Evolutionary conservation across 805 yeast species (phyloP).

Genomic region (Saccharomycopsis synnaedendra): DNA sequence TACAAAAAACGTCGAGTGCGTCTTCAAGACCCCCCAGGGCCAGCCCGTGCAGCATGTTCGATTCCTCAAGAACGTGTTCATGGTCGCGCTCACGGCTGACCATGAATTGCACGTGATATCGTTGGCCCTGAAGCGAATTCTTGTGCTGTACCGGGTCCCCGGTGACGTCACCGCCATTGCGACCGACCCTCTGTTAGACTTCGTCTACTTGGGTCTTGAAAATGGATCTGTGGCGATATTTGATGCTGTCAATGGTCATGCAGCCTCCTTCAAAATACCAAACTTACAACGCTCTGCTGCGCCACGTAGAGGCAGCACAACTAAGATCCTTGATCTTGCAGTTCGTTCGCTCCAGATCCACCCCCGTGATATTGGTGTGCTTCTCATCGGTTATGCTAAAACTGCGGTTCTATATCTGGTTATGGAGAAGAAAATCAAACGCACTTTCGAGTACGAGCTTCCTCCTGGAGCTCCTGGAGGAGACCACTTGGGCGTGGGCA

Average conservation of each 20-base stretch:
- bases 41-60: conserved; percentile 42
- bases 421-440: conserved; percentile 42
- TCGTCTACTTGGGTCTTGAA: conserved; percentile 68
- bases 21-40: conserved; percentile 40
- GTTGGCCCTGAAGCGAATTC: conserved; percentile 45
- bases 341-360: conserved; percentile 65
- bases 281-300: conserved; percentile 47
- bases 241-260: conserved; percentile 68
- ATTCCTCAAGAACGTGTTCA: conserved; percentile 72
- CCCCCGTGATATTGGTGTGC: conserved; percentile 78
- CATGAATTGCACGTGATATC: conserved; percentile 62
- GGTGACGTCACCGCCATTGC: conserved; percentile 59
- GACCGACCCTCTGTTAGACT: conserved; percentile 81
- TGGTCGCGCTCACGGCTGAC: conserved; percentile 57
- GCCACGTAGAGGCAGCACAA: not conserved
- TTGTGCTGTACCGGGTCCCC: conserved; percentile 52
- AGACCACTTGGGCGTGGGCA: conserved; percentile 26
- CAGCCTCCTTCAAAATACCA: conserved; percentile 56
- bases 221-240: conserved; percentile 64
- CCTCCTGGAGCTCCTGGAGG: conserved; percentile 69
- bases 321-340: conserved; percentile 23
- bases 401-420: conserved; percentile 59
- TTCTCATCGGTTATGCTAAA: conserved; percentile 63
- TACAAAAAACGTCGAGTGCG: conserved; percentile 66
- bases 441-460: conserved; percentile 46